These are phyloP conservation scores for Hyparrhenia diplandra DNA, from an alignment of 176 grass and related monocot species.

Conservation along the genomic window DNA sequence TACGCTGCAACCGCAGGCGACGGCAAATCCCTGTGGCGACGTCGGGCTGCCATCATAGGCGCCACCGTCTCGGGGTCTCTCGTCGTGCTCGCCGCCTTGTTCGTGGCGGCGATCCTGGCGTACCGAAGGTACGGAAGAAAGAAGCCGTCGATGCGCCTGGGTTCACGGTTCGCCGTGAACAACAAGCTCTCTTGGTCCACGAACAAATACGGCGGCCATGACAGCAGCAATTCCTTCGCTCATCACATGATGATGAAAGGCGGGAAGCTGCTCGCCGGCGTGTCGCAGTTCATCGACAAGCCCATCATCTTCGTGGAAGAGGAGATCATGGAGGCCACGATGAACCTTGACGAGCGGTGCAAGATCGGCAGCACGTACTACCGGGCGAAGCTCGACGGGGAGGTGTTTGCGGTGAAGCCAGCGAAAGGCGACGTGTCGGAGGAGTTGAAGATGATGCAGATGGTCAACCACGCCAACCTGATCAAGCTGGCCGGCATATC, in stretches of 20 bases:
- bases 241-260: constrained; percentile 13
- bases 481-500: constrained; percentile 53
- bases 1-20: not conserved
- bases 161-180: not conserved
- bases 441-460: constrained; percentile 57
- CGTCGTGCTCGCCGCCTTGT: constrained; percentile 25
- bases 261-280: constrained; percentile 51
- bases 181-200: constrained; percentile 19
- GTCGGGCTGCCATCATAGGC: not conserved
- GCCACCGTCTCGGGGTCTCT: constrained; percentile 10
- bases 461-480: constrained; percentile 62
- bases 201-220: not conserved
- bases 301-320: constrained; percentile 36
- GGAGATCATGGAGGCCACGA: constrained; percentile 53
- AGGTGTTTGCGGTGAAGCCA: constrained; percentile 57
- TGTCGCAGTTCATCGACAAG: constrained; percentile 65
- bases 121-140: constrained; percentile 20
- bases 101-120: constrained; percentile 18
- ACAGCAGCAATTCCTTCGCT: constrained; percentile 2
- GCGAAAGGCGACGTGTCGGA: constrained; percentile 44
- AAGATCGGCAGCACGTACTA: constrained; percentile 44
- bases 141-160: not conserved
- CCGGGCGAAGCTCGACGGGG: constrained; percentile 37
- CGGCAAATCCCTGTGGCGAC: not conserved
- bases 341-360: constrained; percentile 43